Percentiles rank a stretch among this genome's conserved stretches.
Evolutionary conservation across 352 stramenopile genomes (phyloP).

Genomic region (Globisporangium orthogonon): DNA sequence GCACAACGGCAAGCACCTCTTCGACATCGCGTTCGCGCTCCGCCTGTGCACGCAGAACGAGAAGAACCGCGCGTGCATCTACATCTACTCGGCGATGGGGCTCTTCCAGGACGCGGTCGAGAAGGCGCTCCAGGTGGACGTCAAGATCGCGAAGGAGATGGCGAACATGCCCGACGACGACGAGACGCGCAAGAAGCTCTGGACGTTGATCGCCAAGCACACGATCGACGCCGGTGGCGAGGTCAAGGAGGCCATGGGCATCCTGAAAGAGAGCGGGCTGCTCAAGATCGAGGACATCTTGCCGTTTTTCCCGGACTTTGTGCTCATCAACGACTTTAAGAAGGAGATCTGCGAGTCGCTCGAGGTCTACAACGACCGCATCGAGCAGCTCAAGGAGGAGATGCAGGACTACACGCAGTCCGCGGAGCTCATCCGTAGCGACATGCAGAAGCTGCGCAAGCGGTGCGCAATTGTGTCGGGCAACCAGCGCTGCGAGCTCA

Average conservation of each 20-base stretch:
- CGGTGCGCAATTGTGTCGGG: slow-evolving; percentile 80
- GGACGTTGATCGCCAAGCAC: slow-evolving; percentile 91
- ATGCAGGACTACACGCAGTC: slow-evolving; percentile 92
- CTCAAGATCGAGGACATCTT: slow-evolving; percentile 94
- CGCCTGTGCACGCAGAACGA: slow-evolving; percentile 90
- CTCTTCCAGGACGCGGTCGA: slow-evolving; percentile 91
- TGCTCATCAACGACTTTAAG: slow-evolving; percentile 94
- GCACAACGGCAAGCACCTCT: slow-evolving; percentile 80
- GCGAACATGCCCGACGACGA: slow-evolving; percentile 88
- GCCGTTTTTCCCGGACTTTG: slow-evolving; percentile 93
- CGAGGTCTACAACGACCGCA: slow-evolving; percentile 88
- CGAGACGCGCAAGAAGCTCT: slow-evolving; percentile 89
- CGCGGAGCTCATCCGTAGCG: slow-evolving; percentile 83
- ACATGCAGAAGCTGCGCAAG: slow-evolving; percentile 87
- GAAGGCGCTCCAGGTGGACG: slow-evolving; percentile 85
- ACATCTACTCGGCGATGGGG: slow-evolving; percentile 92
- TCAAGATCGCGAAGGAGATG: slow-evolving; percentile 93
- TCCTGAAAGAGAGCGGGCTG: slow-evolving; percentile 82
- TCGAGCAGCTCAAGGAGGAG: slow-evolving; percentile 89
- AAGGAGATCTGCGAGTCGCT: slow-evolving; percentile 92
- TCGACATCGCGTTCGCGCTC: slow-evolving; percentile 90
- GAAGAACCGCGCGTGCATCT: slow-evolving; percentile 90
- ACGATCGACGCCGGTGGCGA: slow-evolving; percentile 86
- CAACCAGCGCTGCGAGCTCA: slow-evolving; percentile 88
- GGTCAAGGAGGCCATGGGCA: slow-evolving; percentile 82